Percentiles rank a stretch among this genome's conserved stretches.
These are phyloP conservation scores for Excoecaria agallocha DNA, from an alignment of 345 rosid species.

Conservation along the genomic window DNA sequence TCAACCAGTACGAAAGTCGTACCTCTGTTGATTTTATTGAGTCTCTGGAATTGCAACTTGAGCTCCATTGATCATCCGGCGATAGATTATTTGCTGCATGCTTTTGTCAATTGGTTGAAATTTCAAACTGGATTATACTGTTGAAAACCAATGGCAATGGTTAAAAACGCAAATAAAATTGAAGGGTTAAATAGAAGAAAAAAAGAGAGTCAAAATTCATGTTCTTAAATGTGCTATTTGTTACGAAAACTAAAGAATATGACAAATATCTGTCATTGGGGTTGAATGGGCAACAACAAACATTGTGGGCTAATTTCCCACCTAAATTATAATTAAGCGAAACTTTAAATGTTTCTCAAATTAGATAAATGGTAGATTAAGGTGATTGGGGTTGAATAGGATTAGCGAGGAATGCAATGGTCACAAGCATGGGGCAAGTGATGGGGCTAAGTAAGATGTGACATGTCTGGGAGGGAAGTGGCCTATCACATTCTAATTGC, in stretches of 20 bases:
- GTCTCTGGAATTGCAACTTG: neutral
- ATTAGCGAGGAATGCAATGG: neutral
- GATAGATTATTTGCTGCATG: neutral
- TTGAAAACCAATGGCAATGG: neutral
- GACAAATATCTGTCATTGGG: neutral
- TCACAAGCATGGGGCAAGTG: neutral
- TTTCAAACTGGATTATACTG: neutral
- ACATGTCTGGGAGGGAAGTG: constrained; percentile 1
- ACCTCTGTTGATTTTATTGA: no score
- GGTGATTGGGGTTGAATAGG: no score
- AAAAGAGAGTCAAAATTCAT: no score
- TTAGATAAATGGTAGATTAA: no score
- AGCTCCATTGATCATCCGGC: neutral
- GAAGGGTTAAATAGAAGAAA: neutral
- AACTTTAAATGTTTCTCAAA: no score
- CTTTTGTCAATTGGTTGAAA: no score
- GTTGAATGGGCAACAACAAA: neutral
- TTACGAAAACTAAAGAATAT: neutral
- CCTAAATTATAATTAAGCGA: neutral
- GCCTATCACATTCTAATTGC: constrained; percentile 16
- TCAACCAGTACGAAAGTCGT: no score
- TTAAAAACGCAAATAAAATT: neutral
- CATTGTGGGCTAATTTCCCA: neutral
- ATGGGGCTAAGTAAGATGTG: neutral
- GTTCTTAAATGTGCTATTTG: no score